Base-by-base conservation (phyloP, 495 filamentous ascomycete species). In the Aspergillus diversus region DNA sequence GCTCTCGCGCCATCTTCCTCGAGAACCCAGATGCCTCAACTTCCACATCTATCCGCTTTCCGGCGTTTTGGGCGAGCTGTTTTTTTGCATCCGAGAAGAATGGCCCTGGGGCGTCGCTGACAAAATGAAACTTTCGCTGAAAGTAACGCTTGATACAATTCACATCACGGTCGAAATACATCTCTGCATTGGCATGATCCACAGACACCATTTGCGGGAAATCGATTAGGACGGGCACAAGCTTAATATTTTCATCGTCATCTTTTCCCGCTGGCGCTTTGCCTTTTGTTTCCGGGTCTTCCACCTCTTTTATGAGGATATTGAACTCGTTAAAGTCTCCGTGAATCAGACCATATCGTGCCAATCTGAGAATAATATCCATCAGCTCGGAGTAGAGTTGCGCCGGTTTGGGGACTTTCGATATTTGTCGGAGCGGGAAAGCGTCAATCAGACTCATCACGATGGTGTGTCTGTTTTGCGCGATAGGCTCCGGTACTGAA, bases 261-360 rank as follows among this genome's bases (percentile, higher is more conserved):
- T 77, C 77, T 35, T 66, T 63, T 33, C 66, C 67, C 3, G 63
- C 73, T 9, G 69, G 63, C 5, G 64, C 72, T 42, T 80, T 78
- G 9, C 74, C 76, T 51, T 79, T 75, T 2, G 63, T 75, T 17
- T 79, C 76, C 1, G 78, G 70, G 21, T 78, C 68, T 37, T 75
- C 73, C 35, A 86, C 82, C 68, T 96, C 93, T 65, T 92, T 88
- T 74, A 98, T 88, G 17, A 99, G 81, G 61, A 99, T 92, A 71
- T 99, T 99, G 81, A 99, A 99, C 78, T 98, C 96, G 79, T 99
- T 99, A 80, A 97, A 98, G 73, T 99, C 95, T 66, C 95, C 96
- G 73, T 99, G 95, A 57, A 99, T 98, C 59, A 99, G 78, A 7
- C 95, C 96, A 68, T 90, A 88, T 33, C 84, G 82, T n/a, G 95